Evolutionary conservation across 805 yeast species (phyloP).

Genomic region (Kuraishia capsulata): DNA sequence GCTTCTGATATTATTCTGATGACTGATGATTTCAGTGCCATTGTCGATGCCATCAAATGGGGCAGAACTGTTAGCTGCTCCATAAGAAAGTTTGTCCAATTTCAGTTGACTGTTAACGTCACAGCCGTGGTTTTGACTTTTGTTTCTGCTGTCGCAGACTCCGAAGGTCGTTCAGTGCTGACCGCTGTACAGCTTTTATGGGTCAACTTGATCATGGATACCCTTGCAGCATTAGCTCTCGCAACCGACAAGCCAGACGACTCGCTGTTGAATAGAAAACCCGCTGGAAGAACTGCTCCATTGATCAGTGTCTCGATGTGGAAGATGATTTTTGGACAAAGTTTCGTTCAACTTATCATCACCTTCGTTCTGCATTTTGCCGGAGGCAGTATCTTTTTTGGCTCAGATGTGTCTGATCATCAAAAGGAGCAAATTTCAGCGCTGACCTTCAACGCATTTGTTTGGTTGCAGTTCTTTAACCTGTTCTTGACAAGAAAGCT

Average conservation of each 20-base stretch:
- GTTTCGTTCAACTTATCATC: constrained; percentile 64
- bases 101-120: constrained; percentile 91
- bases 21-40: constrained; percentile 90
- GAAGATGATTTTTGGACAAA: constrained; percentile 95
- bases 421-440: constrained; percentile 60
- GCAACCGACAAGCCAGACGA: constrained; percentile 97
- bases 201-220: constrained; percentile 98
- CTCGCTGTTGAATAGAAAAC: constrained; percentile 66
- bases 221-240: constrained; percentile 92
- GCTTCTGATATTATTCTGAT: constrained; percentile 97
- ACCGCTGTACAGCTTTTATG: constrained; percentile 96
- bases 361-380: constrained; percentile 80
- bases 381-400: constrained; percentile 54
- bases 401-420: constrained; percentile 23
- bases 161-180: constrained; percentile 74
- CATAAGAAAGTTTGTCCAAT: constrained; percentile 91
- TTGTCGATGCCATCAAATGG: constrained; percentile 97
- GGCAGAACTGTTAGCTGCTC: constrained; percentile 95
- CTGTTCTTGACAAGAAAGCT: constrained; percentile 83
- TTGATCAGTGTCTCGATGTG: constrained; percentile 90
- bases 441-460: constrained; percentile 90
- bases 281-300: constrained; percentile 73
- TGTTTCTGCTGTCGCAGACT: constrained; percentile 82
- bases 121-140: constrained; percentile 95
- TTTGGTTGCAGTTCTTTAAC: constrained; percentile 96